These are phyloP conservation scores for Jimgerdemannia flammicorona DNA, from an alignment of 192 early-diverging fungal species.

Conservation along the genomic window DNA sequence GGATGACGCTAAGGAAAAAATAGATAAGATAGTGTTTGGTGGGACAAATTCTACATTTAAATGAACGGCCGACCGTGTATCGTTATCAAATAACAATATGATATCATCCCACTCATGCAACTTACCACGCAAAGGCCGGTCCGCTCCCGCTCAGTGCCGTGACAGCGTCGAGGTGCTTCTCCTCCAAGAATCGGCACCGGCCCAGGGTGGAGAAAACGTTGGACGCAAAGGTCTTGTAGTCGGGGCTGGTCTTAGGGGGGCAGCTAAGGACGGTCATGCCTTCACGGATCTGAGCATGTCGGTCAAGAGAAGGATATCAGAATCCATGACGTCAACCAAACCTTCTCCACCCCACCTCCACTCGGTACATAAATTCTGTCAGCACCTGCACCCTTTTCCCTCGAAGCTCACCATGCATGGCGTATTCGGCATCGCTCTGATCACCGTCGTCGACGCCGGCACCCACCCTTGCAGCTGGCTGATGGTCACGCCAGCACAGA, in stretches of 20 bases:
- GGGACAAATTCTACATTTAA: too few relatives aligned
- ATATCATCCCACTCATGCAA: neutral
- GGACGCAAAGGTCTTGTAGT: slow-evolving; percentile 32
- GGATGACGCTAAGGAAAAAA: slow-evolving; percentile 34
- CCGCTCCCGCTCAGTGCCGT: slow-evolving; percentile 49
- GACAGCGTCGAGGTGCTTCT: slow-evolving; percentile 51
- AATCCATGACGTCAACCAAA: too few relatives aligned
- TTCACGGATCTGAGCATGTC: slow-evolving; percentile 34
- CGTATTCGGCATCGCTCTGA: slow-evolving; percentile 56
- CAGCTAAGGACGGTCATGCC: slow-evolving; percentile 51
- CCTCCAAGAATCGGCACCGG: slow-evolving; percentile 42
- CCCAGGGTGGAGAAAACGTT: slow-evolving; percentile 50
- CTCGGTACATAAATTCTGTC: too few relatives aligned
- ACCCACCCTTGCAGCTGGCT: slow-evolving; percentile 42
- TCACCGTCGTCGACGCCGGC: slow-evolving; percentile 37
- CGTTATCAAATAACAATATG: neutral
- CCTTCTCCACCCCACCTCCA: too few relatives aligned
- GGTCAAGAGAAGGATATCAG: neutral
- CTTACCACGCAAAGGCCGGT: slow-evolving; percentile 51
- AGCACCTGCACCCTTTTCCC: too few relatives aligned
- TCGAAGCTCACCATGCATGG: slow-evolving; percentile 37
- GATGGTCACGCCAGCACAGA: slow-evolving; percentile 49
- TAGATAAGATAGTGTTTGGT: too few relatives aligned
- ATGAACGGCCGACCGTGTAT: too few relatives aligned
- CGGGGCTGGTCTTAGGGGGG: slow-evolving; percentile 22